Conservation (phyloP, 257 asterid genomes). For the Lithospermum erythrorhizon region DNA sequence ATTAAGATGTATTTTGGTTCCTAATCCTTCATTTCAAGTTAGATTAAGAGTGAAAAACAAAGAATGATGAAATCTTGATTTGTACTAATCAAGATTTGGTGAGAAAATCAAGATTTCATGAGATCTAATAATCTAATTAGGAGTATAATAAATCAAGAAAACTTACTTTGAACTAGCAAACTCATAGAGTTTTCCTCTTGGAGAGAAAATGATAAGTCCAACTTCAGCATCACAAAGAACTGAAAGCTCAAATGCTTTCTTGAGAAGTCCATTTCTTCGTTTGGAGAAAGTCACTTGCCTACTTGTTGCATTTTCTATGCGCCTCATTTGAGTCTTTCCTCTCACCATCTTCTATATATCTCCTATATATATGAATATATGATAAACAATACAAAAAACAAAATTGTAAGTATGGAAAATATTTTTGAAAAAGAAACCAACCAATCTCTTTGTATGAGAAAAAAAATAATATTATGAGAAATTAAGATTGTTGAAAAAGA, state of each 20-base stretch:
- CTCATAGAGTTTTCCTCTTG: slow-evolving; percentile 76
- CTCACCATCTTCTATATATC: slow-evolving; percentile 47
- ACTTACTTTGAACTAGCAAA: slow-evolving; percentile 65
- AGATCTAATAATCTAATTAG: too few relatives aligned
- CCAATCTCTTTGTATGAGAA: too few relatives aligned
- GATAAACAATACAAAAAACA: not conserved
- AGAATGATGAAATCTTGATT: not conserved
- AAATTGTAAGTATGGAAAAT: too few relatives aligned
- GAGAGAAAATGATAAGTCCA: slow-evolving; percentile 68
- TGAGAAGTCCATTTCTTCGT: slow-evolving; percentile 73
- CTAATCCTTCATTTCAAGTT: not conserved
- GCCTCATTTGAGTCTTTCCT: slow-evolving; percentile 92
- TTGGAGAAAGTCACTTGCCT: slow-evolving; percentile 91
- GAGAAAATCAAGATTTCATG: too few relatives aligned
- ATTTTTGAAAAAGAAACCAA: too few relatives aligned
- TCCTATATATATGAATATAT: slow-evolving; percentile 2
- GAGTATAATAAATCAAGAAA: not conserved
- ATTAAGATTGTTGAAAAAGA: not conserved
- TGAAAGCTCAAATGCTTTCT: slow-evolving; percentile 81
- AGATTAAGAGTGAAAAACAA: not conserved
- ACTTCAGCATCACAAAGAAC: slow-evolving; percentile 88
- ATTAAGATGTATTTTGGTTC: not conserved
- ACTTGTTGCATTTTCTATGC: slow-evolving; percentile 87
- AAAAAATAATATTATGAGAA: slow-evolving; percentile 5
- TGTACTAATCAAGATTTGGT: not conserved